Evolutionary conservation across 1,139 yeast species (phyloP), one percentile per base, ranked within the genome.

Genomic region (Kluyveromyces sp.): DNA sequence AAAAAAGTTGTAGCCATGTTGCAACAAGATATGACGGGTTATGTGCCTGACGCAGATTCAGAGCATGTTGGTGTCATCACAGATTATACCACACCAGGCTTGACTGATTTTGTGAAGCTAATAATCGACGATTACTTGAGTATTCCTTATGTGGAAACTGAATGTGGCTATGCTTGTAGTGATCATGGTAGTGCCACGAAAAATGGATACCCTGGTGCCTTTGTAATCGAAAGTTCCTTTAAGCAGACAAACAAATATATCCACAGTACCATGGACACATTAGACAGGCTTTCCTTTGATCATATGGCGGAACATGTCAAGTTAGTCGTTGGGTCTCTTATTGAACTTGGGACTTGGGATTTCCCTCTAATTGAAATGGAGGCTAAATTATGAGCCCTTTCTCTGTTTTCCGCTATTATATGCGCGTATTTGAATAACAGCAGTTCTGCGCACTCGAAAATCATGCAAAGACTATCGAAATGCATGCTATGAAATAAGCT

Each of bases 11-110:
- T 81, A 34, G 90, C 90, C 4, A 83, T 89, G 89, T 72, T 90
- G 44, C 97, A 90, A 65, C 96, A 89, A 64, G 97, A 90, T 62
- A 90, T 90, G 97, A 87, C 97, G 1, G 97, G 97, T 0, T 89
- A 75, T 60, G 77, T 83, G 6, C 74, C 77, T 42, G 70, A 69
- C 37, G 83, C 82, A 3, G 63, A 71, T n/a, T 77, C 75, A 43
- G 90, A 83, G 49, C 86, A 83, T 59, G 75, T 89, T 57, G 97
- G 96, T 10, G 73, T 90, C 42, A 79, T 89, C 50, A 75, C 78
- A 2, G 97, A 90, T 68, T 81, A 79, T 65, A 83, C 86, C 10
- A 75, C 84, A 34, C 66, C 67, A 0, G 70, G 59, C 6, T 75
- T 89, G 55, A 82, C 83, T 46, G 68, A 74, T 3, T 89, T 82